Percentiles rank a stretch among this genome's conserved stretches.
Evolutionary conservation across 768 basidiomycete species (phyloP).

Genomic region (Pleurotus cornucopiae): DNA sequence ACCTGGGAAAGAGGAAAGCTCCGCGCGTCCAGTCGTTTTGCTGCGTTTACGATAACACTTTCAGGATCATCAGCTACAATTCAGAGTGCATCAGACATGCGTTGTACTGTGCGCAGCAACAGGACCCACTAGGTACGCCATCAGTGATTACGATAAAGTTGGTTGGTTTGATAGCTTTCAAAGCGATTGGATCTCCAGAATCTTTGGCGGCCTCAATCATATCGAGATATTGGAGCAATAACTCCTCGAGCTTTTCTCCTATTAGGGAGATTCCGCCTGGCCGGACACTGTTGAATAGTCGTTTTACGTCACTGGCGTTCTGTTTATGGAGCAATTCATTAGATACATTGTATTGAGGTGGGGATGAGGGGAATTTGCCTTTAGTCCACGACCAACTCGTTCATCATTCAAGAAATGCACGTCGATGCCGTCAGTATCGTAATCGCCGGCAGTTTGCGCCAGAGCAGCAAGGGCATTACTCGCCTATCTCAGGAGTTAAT

Average conservation of each 20-base stretch:
- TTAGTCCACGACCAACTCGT: slow-evolving; percentile 28
- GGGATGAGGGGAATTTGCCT: slow-evolving; percentile 20
- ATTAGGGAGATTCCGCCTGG: slow-evolving; percentile 46
- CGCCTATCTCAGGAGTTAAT: slow-evolving; percentile 26
- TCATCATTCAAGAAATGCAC: slow-evolving; percentile 53
- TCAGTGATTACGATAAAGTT: slow-evolving; percentile 64
- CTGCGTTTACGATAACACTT: slow-evolving; percentile 40
- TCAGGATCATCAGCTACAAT: slow-evolving; percentile 49
- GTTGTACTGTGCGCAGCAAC: background rate
- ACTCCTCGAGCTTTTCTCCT: slow-evolving; percentile 27
- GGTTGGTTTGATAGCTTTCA: slow-evolving; percentile 43
- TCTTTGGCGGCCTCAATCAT: slow-evolving; percentile 24
- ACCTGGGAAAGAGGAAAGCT: slow-evolving; percentile 54
- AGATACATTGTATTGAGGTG: background rate
- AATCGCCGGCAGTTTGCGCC: slow-evolving; percentile 41
- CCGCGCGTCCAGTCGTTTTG: slow-evolving; percentile 46
- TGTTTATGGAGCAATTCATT: slow-evolving; percentile 15
- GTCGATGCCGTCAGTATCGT: slow-evolving; percentile 59
- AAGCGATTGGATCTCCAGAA: slow-evolving; percentile 12
- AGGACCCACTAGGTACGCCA: slow-evolving; percentile 49
- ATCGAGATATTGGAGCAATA: slow-evolving; percentile 24
- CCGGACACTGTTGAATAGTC: slow-evolving; percentile 38
- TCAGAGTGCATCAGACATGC: background rate
- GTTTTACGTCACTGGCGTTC: slow-evolving; percentile 31
- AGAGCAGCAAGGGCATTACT: slow-evolving; percentile 42